phyloP scores from a whole-genome alignment of 352 stramenopile genomes.

The Phytophthora kernoviae region DNA sequence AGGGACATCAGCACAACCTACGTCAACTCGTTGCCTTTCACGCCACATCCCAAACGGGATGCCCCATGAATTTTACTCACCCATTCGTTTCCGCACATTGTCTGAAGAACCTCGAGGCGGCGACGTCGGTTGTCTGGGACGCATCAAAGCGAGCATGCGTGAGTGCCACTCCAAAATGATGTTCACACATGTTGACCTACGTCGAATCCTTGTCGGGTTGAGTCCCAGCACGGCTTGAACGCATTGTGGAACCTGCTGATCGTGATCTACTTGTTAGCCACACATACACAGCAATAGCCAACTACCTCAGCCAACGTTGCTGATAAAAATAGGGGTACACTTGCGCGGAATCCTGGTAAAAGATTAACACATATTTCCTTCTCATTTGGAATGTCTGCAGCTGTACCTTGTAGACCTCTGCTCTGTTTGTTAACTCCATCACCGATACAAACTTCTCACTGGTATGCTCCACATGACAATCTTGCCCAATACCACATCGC shows the following conservation, averaged over 20 bases:
- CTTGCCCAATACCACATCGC: neutral
- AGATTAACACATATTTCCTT: slow-evolving; percentile 32
- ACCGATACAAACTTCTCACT: slow-evolving; percentile 9
- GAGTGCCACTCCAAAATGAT: neutral
- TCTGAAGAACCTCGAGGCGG: slow-evolving; percentile 31
- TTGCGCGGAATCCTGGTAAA: slow-evolving; percentile 6
- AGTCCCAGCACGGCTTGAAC: slow-evolving; percentile 4
- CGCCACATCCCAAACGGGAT: neutral
- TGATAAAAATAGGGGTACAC: slow-evolving; percentile 27
- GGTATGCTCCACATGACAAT: neutral
- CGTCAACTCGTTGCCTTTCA: neutral
- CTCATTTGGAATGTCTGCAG: slow-evolving; percentile 12
- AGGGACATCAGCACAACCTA: slow-evolving; percentile 1
- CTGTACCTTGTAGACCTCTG: neutral
- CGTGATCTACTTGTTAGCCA: neutral
- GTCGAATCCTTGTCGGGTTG: slow-evolving; percentile 18
- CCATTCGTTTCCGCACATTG: slow-evolving; percentile 54
- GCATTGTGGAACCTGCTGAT: slow-evolving; percentile 2
- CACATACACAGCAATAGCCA: slow-evolving; percentile 6
- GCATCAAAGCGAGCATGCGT: neutral
- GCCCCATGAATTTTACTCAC: slow-evolving; percentile 12
- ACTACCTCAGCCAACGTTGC: neutral
- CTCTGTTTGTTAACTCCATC: neutral
- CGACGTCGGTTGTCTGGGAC: slow-evolving; percentile 12
- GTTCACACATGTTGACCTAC: neutral